Evolutionary conservation across 2,329 filamentous ascomycete species (phyloP).

Genomic region (Xylariaceae sp.): DNA sequence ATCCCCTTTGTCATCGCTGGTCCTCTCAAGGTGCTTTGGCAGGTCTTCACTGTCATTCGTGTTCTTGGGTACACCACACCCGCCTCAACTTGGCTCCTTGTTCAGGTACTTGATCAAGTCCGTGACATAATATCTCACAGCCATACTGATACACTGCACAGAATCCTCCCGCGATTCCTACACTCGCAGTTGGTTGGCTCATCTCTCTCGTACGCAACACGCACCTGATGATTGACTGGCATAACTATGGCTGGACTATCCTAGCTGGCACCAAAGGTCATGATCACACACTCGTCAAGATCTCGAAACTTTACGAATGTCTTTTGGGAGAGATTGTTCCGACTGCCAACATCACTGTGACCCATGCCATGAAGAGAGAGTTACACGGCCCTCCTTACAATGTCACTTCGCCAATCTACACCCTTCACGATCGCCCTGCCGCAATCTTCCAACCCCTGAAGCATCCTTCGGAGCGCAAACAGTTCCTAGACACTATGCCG

Average conservation of each 20-base stretch:
- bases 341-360: constrained; percentile 79
- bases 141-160: constrained; percentile 38
- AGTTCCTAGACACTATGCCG: constrained; percentile 64
- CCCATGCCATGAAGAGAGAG: constrained; percentile 79
- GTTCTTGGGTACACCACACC: constrained; percentile 71
- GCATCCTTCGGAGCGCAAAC: constrained; percentile 42
- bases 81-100: constrained; percentile 80
- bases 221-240: constrained; percentile 89
- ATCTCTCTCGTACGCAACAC: constrained; percentile 76
- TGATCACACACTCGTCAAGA: constrained; percentile 69
- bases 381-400: constrained; percentile 63
- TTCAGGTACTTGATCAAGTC: constrained; percentile 56
- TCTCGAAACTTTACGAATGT: constrained; percentile 77
- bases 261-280: constrained; percentile 61
- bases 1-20: constrained; percentile 75
- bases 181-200: constrained; percentile 71
- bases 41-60: constrained; percentile 68
- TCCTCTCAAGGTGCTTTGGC: constrained; percentile 83
- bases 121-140: neutral
- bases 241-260: constrained; percentile 97
- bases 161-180: constrained; percentile 94
- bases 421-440: constrained; percentile 84
- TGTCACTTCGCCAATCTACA: constrained; percentile 62
- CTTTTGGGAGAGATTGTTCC: constrained; percentile 65
- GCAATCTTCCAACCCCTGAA: constrained; percentile 73